Base-by-base conservation (phyloP, 352 stramenopile genomes). In the Pythium monospermum region DNA sequence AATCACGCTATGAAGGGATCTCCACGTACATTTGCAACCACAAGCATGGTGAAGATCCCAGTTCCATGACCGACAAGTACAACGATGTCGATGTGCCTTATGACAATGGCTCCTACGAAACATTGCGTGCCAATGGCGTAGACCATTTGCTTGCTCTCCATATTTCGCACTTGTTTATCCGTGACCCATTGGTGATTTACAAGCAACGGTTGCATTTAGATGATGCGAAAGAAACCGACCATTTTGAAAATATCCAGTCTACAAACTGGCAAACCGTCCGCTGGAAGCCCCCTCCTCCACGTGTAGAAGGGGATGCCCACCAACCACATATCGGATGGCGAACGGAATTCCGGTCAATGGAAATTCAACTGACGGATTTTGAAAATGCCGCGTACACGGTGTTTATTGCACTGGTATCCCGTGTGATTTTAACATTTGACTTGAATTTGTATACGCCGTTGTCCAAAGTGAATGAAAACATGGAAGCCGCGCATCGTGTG, bases 251-350 rank as follows among this genome's bases (percentile, higher is more conserved):
- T 68, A 99, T 99, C 57, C 97, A 99, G 82, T 98, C 90, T 63
- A 99, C 97, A 21, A 99, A 99, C 68, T 99, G 97, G 97, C 96
- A 99, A 83, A 98, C 93, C n/a, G 96, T 99, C 52, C 91, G 97
- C 39, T 99, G 97, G 97, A 99, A 99, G 82, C 97, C 97, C 35
- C 97, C 97, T 38, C 96, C 97, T 45, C 90, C 91, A 30, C 68
- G 66, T 38, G 49, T 33, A 25, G 59, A 72, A 13, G 64, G 61
- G 30, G 64, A 42, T 11, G 41, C 45, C 1, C 38, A 53, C 18
- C 54, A 62, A 32, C 68, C 73, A 37, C 73, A 93, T 65, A 87
- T 95, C 49, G 84, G 84, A 42, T 95, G 84, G 84, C 84, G 84
- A 19, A 91, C 82, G 6, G 84, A 93, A 66, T 98, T 99, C 72